Base-by-base conservation (phyloP, 352 stramenopile species). In the Phytophthora melonis region DNA sequence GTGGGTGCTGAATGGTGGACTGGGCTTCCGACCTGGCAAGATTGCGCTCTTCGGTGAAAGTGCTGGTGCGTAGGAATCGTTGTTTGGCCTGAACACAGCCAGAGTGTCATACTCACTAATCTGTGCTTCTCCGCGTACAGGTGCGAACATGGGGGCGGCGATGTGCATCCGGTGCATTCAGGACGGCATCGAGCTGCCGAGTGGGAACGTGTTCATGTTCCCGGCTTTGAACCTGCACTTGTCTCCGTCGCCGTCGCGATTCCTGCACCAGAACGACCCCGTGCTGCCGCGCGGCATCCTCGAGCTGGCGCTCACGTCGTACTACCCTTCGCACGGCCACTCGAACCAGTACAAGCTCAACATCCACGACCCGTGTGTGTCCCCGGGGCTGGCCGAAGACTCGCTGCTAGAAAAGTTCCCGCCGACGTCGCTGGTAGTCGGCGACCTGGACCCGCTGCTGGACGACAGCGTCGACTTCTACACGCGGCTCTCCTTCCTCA, bases 391-490 rank as follows among this genome's bases (percentile, higher is more conserved):
- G 52, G 89, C 88, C 0, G 84, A 94, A 60, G 92, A 97, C 70
- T 76, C 65, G 1, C 58, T 97, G 27, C 77, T 97, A 11, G 68
- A 81, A 30, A 85, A 90, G 50, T 96, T 97, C 34, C 92, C 92
- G 36, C 86, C 88, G 1, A 97, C 92, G 1, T 82, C 85, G 41
- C 81, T 97, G 16, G 79, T 94, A n/a, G 89, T 97, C 3, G 92
- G 92, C 21, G 92, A 95, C 59, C 63, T 96, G 49, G 92, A 97
- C 54, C 92, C 90, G 34, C 66, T 97, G 41, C 73, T 97, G 57
- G 92, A 97, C 61, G 92, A 97, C 68, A 94, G 84, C 25, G 88
- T 97, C n/a, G 92, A 97, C 70, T 97, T 97, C 70, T 92, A 96
- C 71, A 97, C 89, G 30, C 87, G 92, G 1, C 75, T 97, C 8